Conservation (phyloP, 352 stramenopile genomes). For the Pythium brassicae region DNA sequence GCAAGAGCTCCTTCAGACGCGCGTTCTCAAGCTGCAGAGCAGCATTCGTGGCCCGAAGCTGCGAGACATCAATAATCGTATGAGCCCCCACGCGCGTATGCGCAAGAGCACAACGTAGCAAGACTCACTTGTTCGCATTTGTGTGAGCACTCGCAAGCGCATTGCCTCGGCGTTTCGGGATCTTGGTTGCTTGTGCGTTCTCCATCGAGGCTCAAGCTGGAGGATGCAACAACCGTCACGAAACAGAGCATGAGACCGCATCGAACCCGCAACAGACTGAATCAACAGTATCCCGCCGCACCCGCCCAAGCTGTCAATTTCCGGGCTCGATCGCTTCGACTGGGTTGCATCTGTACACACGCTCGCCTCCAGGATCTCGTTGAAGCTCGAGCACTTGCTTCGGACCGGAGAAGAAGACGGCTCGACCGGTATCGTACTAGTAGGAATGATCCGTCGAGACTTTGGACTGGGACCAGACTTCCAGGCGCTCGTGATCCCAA, state of each 20-base stretch:
- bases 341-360: neutral
- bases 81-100: neutral
- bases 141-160: neutral
- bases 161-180: neutral
- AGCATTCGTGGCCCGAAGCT: conserved; percentile 18
- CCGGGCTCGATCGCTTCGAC: neutral
- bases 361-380: neutral
- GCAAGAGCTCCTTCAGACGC: conserved; percentile 27
- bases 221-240: neutral
- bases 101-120: neutral
- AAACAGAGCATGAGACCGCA: neutral
- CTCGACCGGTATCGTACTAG: neutral
- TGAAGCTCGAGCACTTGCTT: neutral
- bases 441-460: neutral
- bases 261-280: neutral
- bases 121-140: neutral
- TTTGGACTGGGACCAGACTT: neutral
- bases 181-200: neutral
- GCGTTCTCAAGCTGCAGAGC: conserved; percentile 28
- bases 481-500: neutral
- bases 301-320: neutral
- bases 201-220: neutral
- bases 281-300: neutral
- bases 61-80: conserved; percentile 2
- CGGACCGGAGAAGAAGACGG: neutral